Percentiles rank a stretch among this genome's conserved stretches.
Evolutionary conservation across 192 early-diverging fungal species (phyloP).

Genomic region (Gigaspora rosea): DNA sequence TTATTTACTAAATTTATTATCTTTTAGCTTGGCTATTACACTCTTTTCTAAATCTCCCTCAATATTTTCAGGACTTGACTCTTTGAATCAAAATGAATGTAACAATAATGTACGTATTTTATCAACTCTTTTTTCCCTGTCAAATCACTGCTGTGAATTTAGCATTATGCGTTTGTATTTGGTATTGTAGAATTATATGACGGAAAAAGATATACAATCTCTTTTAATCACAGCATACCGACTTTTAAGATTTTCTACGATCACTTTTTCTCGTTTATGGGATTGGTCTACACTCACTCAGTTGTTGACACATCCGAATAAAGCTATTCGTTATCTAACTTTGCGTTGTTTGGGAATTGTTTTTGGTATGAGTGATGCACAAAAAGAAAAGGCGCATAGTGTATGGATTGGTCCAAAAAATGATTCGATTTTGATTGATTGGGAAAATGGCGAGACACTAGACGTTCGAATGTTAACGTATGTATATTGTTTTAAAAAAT

Average conservation of each 20-base stretch:
- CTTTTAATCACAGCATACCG: conserved; percentile 55
- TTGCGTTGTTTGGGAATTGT: conserved; percentile 50
- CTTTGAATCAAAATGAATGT: conserved; percentile 7
- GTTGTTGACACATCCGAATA: conserved; percentile 45
- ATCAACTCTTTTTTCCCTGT: not conserved
- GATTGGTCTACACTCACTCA: conserved; percentile 55
- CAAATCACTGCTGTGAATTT: not conserved
- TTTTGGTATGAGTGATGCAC: conserved; percentile 51
- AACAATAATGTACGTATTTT: not conserved
- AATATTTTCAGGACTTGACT: conserved; percentile 42
- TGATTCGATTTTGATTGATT: conserved; percentile 36
- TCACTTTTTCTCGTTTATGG: conserved; percentile 55
- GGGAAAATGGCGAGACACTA: conserved; percentile 35
- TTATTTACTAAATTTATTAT: conserved; percentile 26
- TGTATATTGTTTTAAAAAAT: not conserved
- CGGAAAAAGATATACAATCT: conserved; percentile 39
- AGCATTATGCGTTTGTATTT: not conserved
- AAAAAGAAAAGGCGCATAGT: conserved; percentile 35
- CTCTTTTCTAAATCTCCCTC: conserved; percentile 57
- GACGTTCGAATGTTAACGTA: conserved; percentile 44
- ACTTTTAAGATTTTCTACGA: conserved; percentile 50
- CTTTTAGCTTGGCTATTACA: conserved; percentile 53
- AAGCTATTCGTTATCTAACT: conserved; percentile 46
- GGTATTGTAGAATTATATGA: conserved; percentile 30
- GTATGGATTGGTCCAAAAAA: conserved; percentile 33